Evolutionary conservation across 345 rosid species (phyloP).

Genomic region (Eucalyptus curtisii): DNA sequence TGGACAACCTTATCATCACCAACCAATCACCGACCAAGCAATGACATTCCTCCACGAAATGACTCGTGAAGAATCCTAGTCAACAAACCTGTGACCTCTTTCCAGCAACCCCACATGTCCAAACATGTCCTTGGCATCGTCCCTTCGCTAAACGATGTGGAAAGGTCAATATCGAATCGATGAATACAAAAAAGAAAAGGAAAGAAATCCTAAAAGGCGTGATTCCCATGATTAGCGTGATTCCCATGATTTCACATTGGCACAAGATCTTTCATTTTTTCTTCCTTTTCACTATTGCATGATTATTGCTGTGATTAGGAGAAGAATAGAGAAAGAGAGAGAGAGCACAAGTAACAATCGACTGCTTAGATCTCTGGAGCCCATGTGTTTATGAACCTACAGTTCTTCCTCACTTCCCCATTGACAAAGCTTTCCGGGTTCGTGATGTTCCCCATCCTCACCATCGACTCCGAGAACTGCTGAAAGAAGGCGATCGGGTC

Average conservation of each 20-base stretch:
- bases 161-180: not conserved
- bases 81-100: not conserved
- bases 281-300: not conserved
- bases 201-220: not conserved
- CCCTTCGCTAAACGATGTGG: not conserved
- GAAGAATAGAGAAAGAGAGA: not conserved
- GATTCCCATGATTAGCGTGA: not conserved
- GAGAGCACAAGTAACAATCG: not conserved
- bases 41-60: not conserved
- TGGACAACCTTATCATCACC: not conserved
- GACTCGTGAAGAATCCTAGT: not conserved
- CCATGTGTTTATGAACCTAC: conserved; percentile 66
- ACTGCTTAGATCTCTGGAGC: not conserved
- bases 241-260: not conserved
- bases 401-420: conserved; percentile 74
- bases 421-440: conserved; percentile 40
- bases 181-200: not conserved
- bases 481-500: conserved; percentile 58
- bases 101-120: not conserved
- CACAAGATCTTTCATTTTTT: not conserved
- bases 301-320: not conserved
- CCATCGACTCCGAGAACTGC: conserved; percentile 84
- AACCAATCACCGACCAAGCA: not conserved
- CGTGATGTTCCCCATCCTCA: conserved; percentile 78
- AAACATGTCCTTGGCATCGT: not conserved